These are phyloP conservation scores for Cymbopogon citratus DNA, from an alignment of 176 grass and related monocot genomes.

Conservation along the genomic window DNA sequence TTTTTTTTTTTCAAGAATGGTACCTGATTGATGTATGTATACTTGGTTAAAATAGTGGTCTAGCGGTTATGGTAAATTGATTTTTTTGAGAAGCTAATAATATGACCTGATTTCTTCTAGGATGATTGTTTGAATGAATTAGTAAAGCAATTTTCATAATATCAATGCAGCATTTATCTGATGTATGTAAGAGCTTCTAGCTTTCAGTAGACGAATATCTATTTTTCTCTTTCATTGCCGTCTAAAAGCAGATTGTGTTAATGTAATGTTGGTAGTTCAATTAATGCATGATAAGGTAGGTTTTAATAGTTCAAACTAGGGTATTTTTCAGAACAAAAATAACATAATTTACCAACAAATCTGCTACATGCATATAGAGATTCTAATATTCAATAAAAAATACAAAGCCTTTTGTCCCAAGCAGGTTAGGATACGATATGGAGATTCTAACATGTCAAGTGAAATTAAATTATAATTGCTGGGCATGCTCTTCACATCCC, in stretches of 20 bases:
- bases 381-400: background rate
- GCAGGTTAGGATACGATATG: background rate
- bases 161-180: background rate
- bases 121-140: background rate
- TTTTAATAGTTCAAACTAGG: conserved; percentile 4
- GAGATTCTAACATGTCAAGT: conserved; percentile 14
- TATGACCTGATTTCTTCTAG: background rate
- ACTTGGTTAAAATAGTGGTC: background rate
- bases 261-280: background rate
- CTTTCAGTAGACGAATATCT: background rate
- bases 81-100: background rate
- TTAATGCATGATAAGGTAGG: background rate
- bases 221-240: background rate
- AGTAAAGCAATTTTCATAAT: background rate
- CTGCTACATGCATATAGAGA: background rate
- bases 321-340: background rate
- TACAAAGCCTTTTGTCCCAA: background rate
- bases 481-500: background rate
- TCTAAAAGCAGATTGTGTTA: background rate
- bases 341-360: background rate
- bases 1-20: background rate
- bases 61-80: background rate
- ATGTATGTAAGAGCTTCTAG: background rate
- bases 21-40: background rate
- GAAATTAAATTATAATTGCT: background rate